Base-by-base conservation (phyloP, 2,329 filamentous ascomycete species). In the Paecilomyces sp. region DNA sequence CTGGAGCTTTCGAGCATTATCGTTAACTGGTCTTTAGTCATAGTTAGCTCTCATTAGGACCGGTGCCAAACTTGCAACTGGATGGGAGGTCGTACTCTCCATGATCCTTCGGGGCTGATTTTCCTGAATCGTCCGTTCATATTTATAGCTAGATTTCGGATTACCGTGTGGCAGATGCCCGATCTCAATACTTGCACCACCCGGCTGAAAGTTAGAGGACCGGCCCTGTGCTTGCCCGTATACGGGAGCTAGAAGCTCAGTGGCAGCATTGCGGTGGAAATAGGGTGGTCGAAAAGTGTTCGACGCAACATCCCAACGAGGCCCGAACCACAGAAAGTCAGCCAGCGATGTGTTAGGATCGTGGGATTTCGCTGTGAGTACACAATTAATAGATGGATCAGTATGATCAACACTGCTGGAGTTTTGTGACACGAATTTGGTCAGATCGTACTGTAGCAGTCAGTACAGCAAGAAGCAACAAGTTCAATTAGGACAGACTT, bases 251-350 rank as follows among this genome's bases (percentile, higher is more conserved):
- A 67, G 62, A 74, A 87, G 86, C 70, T 88, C 85, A 60, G 80
- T 83, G 78, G 86, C 86, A 13, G 83, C 85, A 77, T 88, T 88
- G 67, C 85, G 82, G 74, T 90, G 88, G 76, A 88, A 90, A 80
- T 86, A 90, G 0, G 88, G 88, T 24, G 86, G 86, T 4, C 87
- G 83, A 79, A 89, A 90, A 0, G 88, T 90, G 68, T 88, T 80
- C 66, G 88, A 85, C 1, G 82, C 83, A 0, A 88, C 86, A 34
- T 89, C 81, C 87, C 87, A 90, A 56, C 87, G 81, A 1, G 88
- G 87, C 8, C 87, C 86, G 75, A 90, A 89, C 72, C 89, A 85
- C 67, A 89, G 85, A 65, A 90, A 89, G 75, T 90, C 88, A 6
- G 85, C 86, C 0, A 84, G 79, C 0, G 83, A 83, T 8, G 80